Evolutionary conservation across 2,329 filamentous ascomycete species (phyloP).

Genomic region (Metarhizium guizhouense): DNA sequence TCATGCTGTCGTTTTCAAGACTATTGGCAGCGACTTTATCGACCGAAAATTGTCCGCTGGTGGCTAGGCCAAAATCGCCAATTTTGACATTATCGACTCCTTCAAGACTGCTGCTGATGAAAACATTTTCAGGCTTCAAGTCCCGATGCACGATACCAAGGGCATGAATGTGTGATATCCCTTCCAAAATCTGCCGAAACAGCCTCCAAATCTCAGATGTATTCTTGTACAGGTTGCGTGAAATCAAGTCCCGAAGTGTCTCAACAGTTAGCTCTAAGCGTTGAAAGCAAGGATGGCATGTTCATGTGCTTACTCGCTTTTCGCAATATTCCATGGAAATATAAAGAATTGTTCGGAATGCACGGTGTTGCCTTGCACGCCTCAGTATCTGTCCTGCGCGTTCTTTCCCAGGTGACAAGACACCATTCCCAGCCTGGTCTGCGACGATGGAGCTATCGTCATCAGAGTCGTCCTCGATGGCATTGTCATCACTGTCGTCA

Average conservation of each 20-base stretch:
- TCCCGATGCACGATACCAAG: constrained; percentile 92
- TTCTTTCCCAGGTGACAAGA: constrained; percentile 21
- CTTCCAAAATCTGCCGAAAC: constrained; percentile 85
- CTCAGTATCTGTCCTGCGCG: constrained; percentile 19
- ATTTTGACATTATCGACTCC: constrained; percentile 85
- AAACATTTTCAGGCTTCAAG: constrained; percentile 94
- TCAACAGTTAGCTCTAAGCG: constrained; percentile 9
- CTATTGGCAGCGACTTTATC: constrained; percentile 39
- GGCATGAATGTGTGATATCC: constrained; percentile 79
- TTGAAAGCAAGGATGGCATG: not conserved
- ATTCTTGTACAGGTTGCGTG: constrained; percentile 63
- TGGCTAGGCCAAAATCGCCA: constrained; percentile 92
- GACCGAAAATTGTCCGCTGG: constrained; percentile 67
- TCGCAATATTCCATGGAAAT: constrained; percentile 99
- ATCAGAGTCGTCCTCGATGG: constrained; percentile 38
- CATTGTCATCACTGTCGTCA: constrained; percentile 34
- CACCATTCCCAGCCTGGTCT: constrained; percentile 18
- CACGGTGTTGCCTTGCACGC: constrained; percentile 34
- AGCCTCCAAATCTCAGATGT: constrained; percentile 78
- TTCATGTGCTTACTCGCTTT: constrained; percentile 52
- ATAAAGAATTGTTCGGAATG: constrained; percentile 69
- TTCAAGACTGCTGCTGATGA: constrained; percentile 63
- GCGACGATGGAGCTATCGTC: constrained; percentile 29
- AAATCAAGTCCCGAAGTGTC: constrained; percentile 84
- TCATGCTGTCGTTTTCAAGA: constrained; percentile 54